Evolutionary conservation across 768 basidiomycete species (phyloP).

Genomic region (Mycena crocata): DNA sequence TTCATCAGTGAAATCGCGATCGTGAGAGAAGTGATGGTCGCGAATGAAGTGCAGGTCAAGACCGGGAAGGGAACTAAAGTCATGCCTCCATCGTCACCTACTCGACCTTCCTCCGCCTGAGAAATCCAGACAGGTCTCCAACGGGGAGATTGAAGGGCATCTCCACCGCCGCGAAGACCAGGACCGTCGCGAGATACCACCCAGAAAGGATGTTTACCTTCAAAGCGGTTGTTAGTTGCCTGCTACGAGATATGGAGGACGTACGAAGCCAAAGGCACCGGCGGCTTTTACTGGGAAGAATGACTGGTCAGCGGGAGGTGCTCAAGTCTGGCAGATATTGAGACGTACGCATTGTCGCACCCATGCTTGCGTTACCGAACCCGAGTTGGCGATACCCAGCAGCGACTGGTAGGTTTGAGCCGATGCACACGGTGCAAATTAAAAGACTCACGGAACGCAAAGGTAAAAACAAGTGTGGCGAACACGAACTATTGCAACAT

Average conservation of each 20-base stretch:
- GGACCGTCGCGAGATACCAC: conserved; percentile 29
- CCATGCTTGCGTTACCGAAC: conserved; percentile 20
- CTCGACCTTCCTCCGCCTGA: conserved; percentile 14
- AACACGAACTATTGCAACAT: conserved; percentile 18
- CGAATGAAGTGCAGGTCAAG: too few relatives aligned
- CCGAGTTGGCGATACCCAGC: conserved; percentile 13
- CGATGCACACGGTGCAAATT: background rate
- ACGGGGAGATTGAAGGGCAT: conserved; percentile 29
- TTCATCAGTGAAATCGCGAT: too few relatives aligned
- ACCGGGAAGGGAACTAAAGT: too few relatives aligned
- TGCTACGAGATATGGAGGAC: background rate
- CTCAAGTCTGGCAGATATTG: background rate
- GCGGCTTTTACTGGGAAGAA: conserved; percentile 18
- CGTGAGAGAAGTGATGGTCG: too few relatives aligned
- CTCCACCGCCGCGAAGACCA: conserved; percentile 28
- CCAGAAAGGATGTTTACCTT: conserved; percentile 21
- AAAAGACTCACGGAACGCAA: conserved; percentile 17
- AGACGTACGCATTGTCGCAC: conserved; percentile 12
- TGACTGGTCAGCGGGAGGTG: background rate
- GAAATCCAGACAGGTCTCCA: conserved; percentile 31
- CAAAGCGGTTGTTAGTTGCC: background rate
- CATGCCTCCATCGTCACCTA: background rate
- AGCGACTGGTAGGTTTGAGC: background rate
- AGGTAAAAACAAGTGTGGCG: conserved; percentile 19
- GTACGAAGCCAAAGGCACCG: conserved; percentile 28